These are phyloP conservation scores for Candida orba DNA, from an alignment of 805 yeast species.

Conservation along the genomic window DNA sequence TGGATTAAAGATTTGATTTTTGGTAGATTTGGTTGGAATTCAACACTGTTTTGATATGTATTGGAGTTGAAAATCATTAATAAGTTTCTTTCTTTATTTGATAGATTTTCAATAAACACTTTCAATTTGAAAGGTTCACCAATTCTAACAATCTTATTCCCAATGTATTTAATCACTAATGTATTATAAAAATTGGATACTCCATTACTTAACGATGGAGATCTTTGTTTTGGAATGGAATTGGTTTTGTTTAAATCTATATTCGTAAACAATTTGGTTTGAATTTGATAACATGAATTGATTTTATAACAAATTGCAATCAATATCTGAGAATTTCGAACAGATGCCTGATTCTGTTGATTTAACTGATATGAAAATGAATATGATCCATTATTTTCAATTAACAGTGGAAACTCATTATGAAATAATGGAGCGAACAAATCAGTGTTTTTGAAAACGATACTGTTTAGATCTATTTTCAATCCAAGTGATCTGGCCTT, in stretches of 20 bases:
- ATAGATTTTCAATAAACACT: slow-evolving; percentile 57
- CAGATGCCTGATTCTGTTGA: slow-evolving; percentile 1
- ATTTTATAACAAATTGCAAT: slow-evolving; percentile 7
- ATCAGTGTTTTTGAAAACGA: slow-evolving; percentile 14
- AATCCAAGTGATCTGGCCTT: slow-evolving; percentile 24
- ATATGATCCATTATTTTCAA: slow-evolving; percentile 20
- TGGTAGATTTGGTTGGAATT: slow-evolving; percentile 18
- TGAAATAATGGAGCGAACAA: slow-evolving; percentile 15
- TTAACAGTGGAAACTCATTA: slow-evolving; percentile 20
- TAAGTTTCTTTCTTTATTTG: slow-evolving; percentile 42
- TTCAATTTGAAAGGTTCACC: slow-evolving; percentile 60
- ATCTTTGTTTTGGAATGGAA: slow-evolving; percentile 12
- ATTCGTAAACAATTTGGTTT: slow-evolving; percentile 5
- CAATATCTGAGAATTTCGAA: slow-evolving; percentile 3
- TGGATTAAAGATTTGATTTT: slow-evolving; percentile 19
- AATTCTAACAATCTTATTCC: slow-evolving; percentile 50
- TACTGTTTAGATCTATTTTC: slow-evolving; percentile 11
- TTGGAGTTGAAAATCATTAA: slow-evolving; percentile 33
- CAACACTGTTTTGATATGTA: slow-evolving; percentile 8
- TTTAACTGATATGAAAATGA: slow-evolving; percentile 22
- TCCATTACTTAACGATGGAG: background rate
- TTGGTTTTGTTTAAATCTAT: background rate
- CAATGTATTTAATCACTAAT: slow-evolving; percentile 49
- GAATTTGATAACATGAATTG: slow-evolving; percentile 17
- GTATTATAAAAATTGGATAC: background rate